These are phyloP conservation scores for Cupressus sempervirens DNA, from an alignment of 75 land plant genomes.

Conservation along the genomic window DNA sequence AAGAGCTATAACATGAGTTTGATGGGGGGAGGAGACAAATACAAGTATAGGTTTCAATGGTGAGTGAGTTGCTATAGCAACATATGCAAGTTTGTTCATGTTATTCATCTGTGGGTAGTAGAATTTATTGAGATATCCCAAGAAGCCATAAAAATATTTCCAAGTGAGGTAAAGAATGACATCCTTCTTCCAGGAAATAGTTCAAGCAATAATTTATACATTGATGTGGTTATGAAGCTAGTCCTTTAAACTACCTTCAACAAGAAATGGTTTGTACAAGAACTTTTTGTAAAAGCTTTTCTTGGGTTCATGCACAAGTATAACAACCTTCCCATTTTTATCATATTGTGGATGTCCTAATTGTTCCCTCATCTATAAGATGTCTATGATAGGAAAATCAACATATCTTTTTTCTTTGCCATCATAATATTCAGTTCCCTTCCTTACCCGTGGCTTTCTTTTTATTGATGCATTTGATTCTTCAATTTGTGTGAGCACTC, in stretches of 20 bases:
- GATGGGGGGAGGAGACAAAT: slow-evolving; percentile 97
- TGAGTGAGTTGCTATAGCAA: slow-evolving; percentile 96
- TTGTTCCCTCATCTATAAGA: slow-evolving; percentile 99
- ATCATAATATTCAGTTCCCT: slow-evolving; percentile 98
- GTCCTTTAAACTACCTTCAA: slow-evolving; percentile 86
- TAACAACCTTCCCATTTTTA: slow-evolving; percentile 95
- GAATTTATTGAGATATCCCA: slow-evolving; percentile 97
- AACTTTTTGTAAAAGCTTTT: slow-evolving; percentile 99
- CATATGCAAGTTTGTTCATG: slow-evolving; percentile 99
- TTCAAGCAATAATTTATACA: slow-evolving; percentile 89
- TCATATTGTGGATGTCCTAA: slow-evolving; percentile 97
- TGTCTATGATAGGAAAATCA: slow-evolving; percentile 97
- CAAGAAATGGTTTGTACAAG: slow-evolving; percentile 96
- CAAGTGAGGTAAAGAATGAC: slow-evolving; percentile 91
- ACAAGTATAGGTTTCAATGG: slow-evolving; percentile 92
- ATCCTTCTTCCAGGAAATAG: slow-evolving; percentile 84
- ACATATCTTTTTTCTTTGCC: slow-evolving; percentile 92
- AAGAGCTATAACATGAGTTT: slow-evolving; percentile 91
- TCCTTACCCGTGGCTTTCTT: no score
- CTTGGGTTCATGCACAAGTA: slow-evolving; percentile 97
- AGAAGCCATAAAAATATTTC: slow-evolving; percentile 84
- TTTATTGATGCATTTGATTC: no score
- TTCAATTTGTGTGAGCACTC: no score
- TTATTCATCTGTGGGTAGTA: slow-evolving; percentile 99
- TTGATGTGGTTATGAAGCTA: slow-evolving; percentile 89